Percentiles rank a stretch among this genome's conserved stretches.
Conservation (phyloP, 345 rosid species). For the Limnanthes douglasii region DNA sequence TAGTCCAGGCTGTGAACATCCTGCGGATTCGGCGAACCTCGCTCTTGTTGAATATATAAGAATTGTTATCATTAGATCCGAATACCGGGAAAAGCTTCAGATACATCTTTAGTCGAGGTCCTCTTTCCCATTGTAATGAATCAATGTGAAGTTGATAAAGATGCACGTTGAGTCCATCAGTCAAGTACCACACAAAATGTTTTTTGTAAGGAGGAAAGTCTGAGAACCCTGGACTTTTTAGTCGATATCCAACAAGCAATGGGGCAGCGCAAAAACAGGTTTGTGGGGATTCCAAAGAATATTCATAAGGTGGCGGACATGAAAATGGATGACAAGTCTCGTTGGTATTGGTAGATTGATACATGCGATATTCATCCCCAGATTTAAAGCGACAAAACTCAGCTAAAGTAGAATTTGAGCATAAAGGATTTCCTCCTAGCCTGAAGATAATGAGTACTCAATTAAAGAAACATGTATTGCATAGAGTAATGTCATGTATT, state of each 20-base stretch:
- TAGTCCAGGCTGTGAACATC: constrained; percentile 68
- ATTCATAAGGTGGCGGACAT: constrained; percentile 60
- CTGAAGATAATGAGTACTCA: constrained; percentile 25
- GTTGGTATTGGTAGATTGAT: constrained; percentile 12
- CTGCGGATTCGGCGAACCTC: constrained; percentile 45
- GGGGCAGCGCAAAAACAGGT: constrained; percentile 77
- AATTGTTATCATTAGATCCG: constrained; percentile 10
- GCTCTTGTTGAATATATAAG: constrained; percentile 37
- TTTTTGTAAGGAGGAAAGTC: constrained; percentile 33
- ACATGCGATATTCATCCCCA: constrained; percentile 7
- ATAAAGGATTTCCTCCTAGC: constrained; percentile 81
- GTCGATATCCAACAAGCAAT: constrained; percentile 55
- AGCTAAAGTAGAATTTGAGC: constrained; percentile 20
- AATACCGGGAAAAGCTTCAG: constrained; percentile 54
- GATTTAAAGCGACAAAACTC: constrained; percentile 31
- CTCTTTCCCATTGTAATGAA: constrained; percentile 37
- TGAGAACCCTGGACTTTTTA: constrained; percentile 89
- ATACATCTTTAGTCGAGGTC: constrained; percentile 73
- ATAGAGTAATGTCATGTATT: constrained; percentile 2
- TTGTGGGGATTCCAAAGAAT: constrained; percentile 24
- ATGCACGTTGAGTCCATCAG: constrained; percentile 34
- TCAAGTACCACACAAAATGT: constrained; percentile 34
- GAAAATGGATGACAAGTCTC: constrained; percentile 23
- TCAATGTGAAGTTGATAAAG: constrained; percentile 39
- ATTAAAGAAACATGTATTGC: constrained; percentile 1